These are phyloP conservation scores for Cladophialophora carrionii DNA, from an alignment of 2,329 filamentous ascomycete species.

Conservation along the genomic window DNA sequence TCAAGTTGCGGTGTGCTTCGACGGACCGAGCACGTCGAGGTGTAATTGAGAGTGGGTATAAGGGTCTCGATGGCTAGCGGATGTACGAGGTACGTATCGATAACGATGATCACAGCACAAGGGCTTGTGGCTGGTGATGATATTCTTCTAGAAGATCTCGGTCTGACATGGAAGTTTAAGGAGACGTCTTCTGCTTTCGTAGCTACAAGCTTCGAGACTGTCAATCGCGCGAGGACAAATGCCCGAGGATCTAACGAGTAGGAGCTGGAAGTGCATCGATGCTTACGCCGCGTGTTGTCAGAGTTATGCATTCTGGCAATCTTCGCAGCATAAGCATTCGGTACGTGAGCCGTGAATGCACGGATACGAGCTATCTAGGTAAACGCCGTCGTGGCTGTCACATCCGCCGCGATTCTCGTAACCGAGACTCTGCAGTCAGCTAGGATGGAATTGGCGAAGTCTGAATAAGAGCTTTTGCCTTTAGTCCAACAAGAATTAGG, in stretches of 20 bases:
- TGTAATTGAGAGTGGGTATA: not conserved
- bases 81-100: not conserved
- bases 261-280: not conserved
- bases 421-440: not conserved
- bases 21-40: not conserved
- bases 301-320: not conserved
- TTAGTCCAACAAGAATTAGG: constrained; percentile 22
- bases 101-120: not conserved
- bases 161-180: not conserved
- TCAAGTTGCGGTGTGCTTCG: not conserved
- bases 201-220: not conserved
- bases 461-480: constrained; percentile 1
- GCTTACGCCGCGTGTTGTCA: not conserved
- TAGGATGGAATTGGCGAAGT: constrained; percentile 5
- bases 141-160: not conserved
- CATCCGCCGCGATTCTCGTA: not conserved
- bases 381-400: not conserved
- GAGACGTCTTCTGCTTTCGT: not conserved
- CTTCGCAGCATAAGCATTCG: constrained; percentile 5
- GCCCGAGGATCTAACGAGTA: not conserved
- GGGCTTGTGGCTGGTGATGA: not conserved
- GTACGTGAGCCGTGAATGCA: constrained; percentile 9
- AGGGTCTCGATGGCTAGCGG: not conserved
- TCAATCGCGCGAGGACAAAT: not conserved
- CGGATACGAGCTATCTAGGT: not conserved